These are phyloP conservation scores for Clonostachys rosea DNA, from an alignment of 2,329 filamentous ascomycete species.

Conservation along the genomic window DNA sequence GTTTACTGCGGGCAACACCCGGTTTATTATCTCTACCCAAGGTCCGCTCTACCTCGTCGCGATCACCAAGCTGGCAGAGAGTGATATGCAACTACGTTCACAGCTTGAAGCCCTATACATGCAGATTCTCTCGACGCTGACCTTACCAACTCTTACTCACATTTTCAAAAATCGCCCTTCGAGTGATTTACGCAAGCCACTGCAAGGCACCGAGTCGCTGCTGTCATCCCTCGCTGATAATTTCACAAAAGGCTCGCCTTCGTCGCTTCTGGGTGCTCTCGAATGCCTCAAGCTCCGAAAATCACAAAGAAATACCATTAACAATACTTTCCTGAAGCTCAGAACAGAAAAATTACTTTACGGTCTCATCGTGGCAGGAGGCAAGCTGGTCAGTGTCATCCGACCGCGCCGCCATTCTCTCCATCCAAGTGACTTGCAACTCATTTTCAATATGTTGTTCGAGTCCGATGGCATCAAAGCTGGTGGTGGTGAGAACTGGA, in stretches of 20 bases:
- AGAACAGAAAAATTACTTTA: conserved; percentile 80
- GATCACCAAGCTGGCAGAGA: conserved; percentile 89
- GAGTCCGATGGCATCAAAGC: conserved; percentile 89
- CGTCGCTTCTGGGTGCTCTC: conserved; percentile 79
- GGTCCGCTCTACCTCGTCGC: conserved; percentile 90
- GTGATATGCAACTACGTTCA: conserved; percentile 77
- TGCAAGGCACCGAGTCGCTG: conserved; percentile 87
- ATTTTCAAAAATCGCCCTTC: conserved; percentile 89
- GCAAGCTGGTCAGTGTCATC: conserved; percentile 89
- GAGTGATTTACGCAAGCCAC: conserved; percentile 83
- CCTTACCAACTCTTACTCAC: conserved; percentile 77
- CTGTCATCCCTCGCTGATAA: conserved; percentile 90
- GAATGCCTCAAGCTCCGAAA: conserved; percentile 94
- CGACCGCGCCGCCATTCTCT: conserved; percentile 91
- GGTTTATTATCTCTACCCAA: conserved; percentile 81
- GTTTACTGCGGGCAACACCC: conserved; percentile 81
- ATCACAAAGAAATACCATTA: conserved; percentile 79
- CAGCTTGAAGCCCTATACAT: conserved; percentile 95
- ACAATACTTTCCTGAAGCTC: conserved; percentile 78
- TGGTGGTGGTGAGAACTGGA: conserved; percentile 92
- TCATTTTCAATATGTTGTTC: conserved; percentile 99
- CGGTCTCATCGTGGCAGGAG: conserved; percentile 87
- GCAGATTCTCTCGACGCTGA: conserved; percentile 95
- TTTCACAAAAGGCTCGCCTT: conserved; percentile 89
- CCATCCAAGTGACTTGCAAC: conserved; percentile 89